phyloP scores from a whole-genome alignment of 1,284 basidiomycete genomes.

The Trametes pubescens region DNA sequence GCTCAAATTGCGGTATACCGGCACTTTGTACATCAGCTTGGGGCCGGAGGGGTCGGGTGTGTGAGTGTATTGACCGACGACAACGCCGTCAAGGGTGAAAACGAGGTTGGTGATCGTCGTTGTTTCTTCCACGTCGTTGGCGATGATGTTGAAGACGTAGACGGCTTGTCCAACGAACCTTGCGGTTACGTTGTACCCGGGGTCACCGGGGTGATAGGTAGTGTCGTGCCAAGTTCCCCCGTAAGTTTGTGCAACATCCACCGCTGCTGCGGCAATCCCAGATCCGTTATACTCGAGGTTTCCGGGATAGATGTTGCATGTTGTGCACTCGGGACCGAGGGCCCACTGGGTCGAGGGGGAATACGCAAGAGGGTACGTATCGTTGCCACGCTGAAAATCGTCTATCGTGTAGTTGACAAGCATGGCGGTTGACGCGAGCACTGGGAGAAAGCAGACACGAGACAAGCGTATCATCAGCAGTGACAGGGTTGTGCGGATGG shows the following conservation, averaged over 20 bases:
- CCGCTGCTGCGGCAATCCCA: background rate
- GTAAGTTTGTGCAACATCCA: conserved; percentile 3
- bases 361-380: background rate
- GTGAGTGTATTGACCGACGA: background rate
- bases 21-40: conserved; percentile 1
- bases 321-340: background rate
- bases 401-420: conserved; percentile 14
- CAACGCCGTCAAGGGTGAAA: conserved; percentile 11
- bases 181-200: background rate
- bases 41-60: background rate
- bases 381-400: background rate
- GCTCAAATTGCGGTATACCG: conserved; percentile 3
- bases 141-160: conserved; percentile 26
- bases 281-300: background rate
- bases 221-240: conserved; percentile 30
- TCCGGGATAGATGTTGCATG: background rate
- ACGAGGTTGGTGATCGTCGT: conserved; percentile 13
- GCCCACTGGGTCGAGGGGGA: background rate
- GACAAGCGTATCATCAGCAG: background rate
- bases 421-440: background rate
- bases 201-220: conserved; percentile 10
- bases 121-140: conserved; percentile 2
- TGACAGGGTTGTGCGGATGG: background rate
- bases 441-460: background rate
- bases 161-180: conserved; percentile 23